Base-by-base conservation (phyloP, 495 filamentous ascomycete genomes). In the Alectoria sarmentosa region DNA sequence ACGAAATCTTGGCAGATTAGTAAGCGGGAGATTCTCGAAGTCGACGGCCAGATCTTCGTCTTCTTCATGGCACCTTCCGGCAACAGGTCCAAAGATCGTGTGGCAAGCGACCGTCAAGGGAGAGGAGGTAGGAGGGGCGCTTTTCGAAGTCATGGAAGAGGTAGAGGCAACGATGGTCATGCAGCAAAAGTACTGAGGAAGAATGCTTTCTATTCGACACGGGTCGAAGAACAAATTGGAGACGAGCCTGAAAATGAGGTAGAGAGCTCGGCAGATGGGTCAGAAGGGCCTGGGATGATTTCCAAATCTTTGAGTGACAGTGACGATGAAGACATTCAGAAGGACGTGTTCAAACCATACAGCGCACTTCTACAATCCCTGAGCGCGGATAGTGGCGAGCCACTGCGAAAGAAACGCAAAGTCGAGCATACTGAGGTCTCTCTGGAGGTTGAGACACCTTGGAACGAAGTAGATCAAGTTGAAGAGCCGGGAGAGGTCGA, bases 391-490 rank as follows among this genome's bases (percentile, higher is more conserved):
- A 69, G 80, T 10, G 78, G 79, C 26, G 80, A 77, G 55, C 84
- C 84, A 60, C 82, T 77, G 64, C 74, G 80, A 15, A 96, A 92
- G 73, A 83, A 82, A 74, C 79, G 88, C 69, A 92, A 90, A 70
- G 69, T 90, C 36, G 77, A 82, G 23, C 79, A 80, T 42, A 61
- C 67, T 32, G 60, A 64, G 23, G 39, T 49, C 39, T 32, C 32
- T 26, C 19, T 64, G 23, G 61, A 68, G 3, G 60, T 46, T n/a
- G 70, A 70, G 46, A 65, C 69, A 46, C 37, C 28, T 19, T 42
- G 11, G 1, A 75, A 77, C 38, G 80, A 83, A 46, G 74, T 81
- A 36, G 82, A 81, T 41, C 72, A 65, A 57, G 76, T 70, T 0
- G 62, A 67, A 11, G 75, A 80, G 37, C 66, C 70, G 13, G 71